Evolutionary conservation across 305 asterid genomes (phyloP).

Genomic region (Plantago coronopus): DNA sequence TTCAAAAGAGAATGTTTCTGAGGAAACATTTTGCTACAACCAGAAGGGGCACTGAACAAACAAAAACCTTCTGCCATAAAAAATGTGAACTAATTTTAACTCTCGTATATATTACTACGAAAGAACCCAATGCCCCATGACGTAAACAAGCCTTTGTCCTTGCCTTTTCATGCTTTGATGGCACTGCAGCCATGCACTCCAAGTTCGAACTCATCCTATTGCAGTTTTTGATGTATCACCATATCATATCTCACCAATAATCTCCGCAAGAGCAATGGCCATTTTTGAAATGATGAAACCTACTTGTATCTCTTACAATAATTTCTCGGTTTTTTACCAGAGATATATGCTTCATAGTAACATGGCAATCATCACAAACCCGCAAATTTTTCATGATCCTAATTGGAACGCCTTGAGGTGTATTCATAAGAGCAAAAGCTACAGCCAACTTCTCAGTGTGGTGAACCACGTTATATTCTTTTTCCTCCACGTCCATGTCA

Average conservation of each 20-base stretch:
- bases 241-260: slow-evolving; percentile 52
- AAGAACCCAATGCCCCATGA: too few species aligned
- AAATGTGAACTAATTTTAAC: too few species aligned
- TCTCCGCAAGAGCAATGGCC: slow-evolving; percentile 85
- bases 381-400: slow-evolving; percentile 89
- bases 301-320: slow-evolving; percentile 59
- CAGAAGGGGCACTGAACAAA: too few species aligned
- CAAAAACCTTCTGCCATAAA: too few species aligned
- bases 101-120: too few species aligned
- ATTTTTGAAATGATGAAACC: slow-evolving; percentile 78
- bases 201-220: too few species aligned
- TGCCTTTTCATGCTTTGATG: too few species aligned
- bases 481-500: slow-evolving; percentile 78
- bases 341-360: slow-evolving; percentile 62
- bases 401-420: slow-evolving; percentile 51
- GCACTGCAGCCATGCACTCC: too few species aligned
- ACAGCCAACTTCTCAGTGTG: slow-evolving; percentile 88
- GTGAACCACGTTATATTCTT: slow-evolving; percentile 59
- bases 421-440: slow-evolving; percentile 69
- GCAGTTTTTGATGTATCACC: too few species aligned
- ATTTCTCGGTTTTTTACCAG: slow-evolving; percentile 54
- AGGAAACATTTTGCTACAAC: too few species aligned
- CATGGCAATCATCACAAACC: slow-evolving; percentile 75
- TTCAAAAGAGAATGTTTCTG: too few species aligned
- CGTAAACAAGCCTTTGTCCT: too few species aligned